phyloP scores from a whole-genome alignment of 2,329 filamentous ascomycete genomes.

The Pseudopyrenochaeta lycopersici region DNA sequence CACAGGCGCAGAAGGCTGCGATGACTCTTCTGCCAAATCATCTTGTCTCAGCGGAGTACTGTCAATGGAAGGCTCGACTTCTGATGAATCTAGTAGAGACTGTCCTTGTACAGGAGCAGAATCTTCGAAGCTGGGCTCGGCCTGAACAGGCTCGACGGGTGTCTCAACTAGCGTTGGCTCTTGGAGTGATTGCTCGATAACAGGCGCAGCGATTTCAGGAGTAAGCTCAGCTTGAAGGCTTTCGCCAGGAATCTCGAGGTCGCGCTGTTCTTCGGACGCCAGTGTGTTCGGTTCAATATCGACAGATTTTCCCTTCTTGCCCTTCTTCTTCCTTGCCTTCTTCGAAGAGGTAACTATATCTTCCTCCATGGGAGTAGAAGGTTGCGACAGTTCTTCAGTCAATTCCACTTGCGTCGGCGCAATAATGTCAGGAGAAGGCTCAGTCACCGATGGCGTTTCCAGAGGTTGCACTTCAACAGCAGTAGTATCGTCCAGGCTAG shows the following conservation, averaged over 20 bases:
- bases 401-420: conserved; percentile 7
- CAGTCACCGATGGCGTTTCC: background rate
- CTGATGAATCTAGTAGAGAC: background rate
- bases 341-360: conserved; percentile 32
- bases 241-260: conserved; percentile 6
- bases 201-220: background rate
- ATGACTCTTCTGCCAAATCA: conserved; percentile 8
- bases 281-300: conserved; percentile 22
- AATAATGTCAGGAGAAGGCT: background rate
- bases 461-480: conserved; percentile 6
- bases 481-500: background rate
- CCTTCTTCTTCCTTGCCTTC: conserved; percentile 55
- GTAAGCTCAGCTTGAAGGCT: background rate
- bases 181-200: conserved; percentile 1
- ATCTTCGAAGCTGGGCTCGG: background rate
- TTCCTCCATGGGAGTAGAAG: conserved; percentile 10
- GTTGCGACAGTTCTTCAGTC: conserved; percentile 6
- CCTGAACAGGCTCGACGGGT: background rate
- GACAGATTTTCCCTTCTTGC: conserved; percentile 18
- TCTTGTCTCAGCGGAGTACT: conserved; percentile 1
- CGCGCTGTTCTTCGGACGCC: conserved; percentile 10
- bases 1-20: conserved; percentile 4
- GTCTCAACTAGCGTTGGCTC: background rate
- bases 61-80: background rate
- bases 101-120: conserved; percentile 2